phyloP scores from a whole-genome alignment of 2,329 filamentous ascomycete genomes.

The Aureobasidium subglaciale region DNA sequence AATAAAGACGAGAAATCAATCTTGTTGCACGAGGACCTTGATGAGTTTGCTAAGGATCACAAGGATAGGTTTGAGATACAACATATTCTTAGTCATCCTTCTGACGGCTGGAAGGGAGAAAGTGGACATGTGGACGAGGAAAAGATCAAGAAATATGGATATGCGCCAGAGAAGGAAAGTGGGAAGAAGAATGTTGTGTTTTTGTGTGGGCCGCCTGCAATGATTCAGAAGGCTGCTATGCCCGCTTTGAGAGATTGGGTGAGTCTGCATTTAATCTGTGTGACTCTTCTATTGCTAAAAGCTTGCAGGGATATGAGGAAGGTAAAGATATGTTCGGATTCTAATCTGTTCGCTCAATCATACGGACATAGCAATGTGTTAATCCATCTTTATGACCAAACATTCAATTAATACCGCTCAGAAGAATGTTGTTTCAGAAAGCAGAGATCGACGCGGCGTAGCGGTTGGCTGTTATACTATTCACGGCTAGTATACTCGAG shows the following conservation, averaged over 20 bases:
- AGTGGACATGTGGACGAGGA: constrained; percentile 40
- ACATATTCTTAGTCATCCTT: constrained; percentile 42
- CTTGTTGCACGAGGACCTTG: constrained; percentile 38
- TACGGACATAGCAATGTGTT: too few species aligned
- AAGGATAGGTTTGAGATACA: constrained; percentile 37
- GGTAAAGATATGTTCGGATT: constrained; percentile 42
- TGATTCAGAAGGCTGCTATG: constrained; percentile 47
- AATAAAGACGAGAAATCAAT: constrained; percentile 45
- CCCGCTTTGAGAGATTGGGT: constrained; percentile 36
- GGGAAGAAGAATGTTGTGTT: constrained; percentile 33
- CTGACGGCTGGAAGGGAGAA: constrained; percentile 39
- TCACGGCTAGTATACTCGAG: too few species aligned
- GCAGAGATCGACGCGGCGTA: too few species aligned
- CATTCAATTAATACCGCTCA: too few species aligned
- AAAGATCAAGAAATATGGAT: constrained; percentile 36
- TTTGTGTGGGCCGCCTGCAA: constrained; percentile 43
- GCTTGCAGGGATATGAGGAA: constrained; percentile 31
- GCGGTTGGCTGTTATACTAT: too few species aligned
- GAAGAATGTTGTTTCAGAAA: too few species aligned
- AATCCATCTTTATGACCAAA: too few species aligned
- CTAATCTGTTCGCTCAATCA: constrained; percentile 22
- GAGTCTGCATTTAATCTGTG: background rate
- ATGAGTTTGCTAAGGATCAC: constrained; percentile 33
- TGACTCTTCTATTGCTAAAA: background rate
- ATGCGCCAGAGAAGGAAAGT: constrained; percentile 33